phyloP scores from a whole-genome alignment of 2,329 filamentous ascomycete species.

The Cercospora sp. region DNA sequence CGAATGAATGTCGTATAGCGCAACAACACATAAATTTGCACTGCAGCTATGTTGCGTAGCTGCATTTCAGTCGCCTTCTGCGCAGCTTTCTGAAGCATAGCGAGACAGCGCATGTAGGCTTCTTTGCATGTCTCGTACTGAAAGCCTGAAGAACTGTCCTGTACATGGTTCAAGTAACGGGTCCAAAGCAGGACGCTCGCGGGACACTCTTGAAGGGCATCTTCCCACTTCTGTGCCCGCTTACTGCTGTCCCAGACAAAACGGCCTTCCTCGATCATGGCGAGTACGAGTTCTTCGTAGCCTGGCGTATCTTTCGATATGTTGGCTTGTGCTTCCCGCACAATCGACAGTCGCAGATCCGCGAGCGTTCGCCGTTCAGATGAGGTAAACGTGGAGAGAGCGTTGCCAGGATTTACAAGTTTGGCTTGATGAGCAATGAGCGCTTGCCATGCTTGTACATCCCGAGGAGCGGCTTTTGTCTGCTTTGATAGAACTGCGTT shows the following conservation, averaged over 20 bases:
- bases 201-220: slow-evolving; percentile 58
- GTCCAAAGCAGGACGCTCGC: slow-evolving; percentile 69
- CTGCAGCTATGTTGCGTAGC: slow-evolving; percentile 36
- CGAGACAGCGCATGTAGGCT: slow-evolving; percentile 61
- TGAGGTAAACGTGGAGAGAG: slow-evolving; percentile 52
- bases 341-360: slow-evolving; percentile 77
- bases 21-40: slow-evolving; percentile 70
- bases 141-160: slow-evolving; percentile 67
- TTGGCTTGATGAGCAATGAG: slow-evolving; percentile 77
- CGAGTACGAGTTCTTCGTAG: slow-evolving; percentile 63
- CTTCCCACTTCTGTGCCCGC: slow-evolving; percentile 65
- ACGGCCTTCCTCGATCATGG: slow-evolving; percentile 72
- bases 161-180: slow-evolving; percentile 68
- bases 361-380: slow-evolving; percentile 69
- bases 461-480: slow-evolving; percentile 65
- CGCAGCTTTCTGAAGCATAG: not conserved
- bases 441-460: slow-evolving; percentile 72
- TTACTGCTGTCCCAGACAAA: slow-evolving; percentile 69
- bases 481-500: slow-evolving; percentile 63
- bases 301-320: slow-evolving; percentile 48
- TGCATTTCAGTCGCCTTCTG: slow-evolving; percentile 9
- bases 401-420: slow-evolving; percentile 57
- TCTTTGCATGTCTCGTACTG: slow-evolving; percentile 65
- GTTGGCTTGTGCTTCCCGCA: slow-evolving; percentile 71
- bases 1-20: slow-evolving; percentile 72